Evolutionary conservation across 2,329 filamentous ascomycete genomes (phyloP).

Genomic region (Tolypocladium album): DNA sequence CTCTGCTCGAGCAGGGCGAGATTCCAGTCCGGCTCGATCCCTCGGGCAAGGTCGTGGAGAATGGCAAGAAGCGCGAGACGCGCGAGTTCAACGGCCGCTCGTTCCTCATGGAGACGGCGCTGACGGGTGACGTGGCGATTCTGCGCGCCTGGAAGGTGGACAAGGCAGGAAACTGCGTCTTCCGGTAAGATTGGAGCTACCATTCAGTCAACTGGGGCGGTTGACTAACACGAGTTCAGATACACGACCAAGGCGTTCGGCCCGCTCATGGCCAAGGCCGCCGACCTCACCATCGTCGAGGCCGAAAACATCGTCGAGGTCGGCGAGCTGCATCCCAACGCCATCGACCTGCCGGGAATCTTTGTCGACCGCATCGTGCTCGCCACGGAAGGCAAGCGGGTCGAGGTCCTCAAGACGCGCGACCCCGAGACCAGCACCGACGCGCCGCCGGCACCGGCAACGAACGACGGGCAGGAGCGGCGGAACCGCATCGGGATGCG

Average conservation of each 20-base stretch:
- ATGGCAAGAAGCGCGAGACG: conserved; percentile 56
- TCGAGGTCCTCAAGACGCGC: conserved; percentile 57
- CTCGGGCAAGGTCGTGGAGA: conserved; percentile 50
- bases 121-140: conserved; percentile 68
- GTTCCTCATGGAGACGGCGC: conserved; percentile 68
- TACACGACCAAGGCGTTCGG: conserved; percentile 69
- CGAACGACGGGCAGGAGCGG: conserved; percentile 37
- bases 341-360: conserved; percentile 71
- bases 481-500: conserved; percentile 65
- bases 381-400: conserved; percentile 57
- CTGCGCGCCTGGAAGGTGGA: conserved; percentile 69
- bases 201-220: not conserved
- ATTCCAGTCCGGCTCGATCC: conserved; percentile 53
- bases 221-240: conserved; percentile 17
- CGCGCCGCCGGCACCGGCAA: conserved; percentile 22
- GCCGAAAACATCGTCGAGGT: conserved; percentile 73
- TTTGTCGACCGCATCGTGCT: conserved; percentile 75
- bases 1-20: conserved; percentile 56
- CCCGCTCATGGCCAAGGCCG: conserved; percentile 72
- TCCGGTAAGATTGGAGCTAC: conserved; percentile 38
- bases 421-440: conserved; percentile 33
- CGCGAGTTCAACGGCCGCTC: conserved; percentile 61
- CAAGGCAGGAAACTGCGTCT: conserved; percentile 67
- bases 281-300: conserved; percentile 68
- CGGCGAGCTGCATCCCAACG: conserved; percentile 61